phyloP scores from a whole-genome alignment of 179 eudicot species.

The Silene coronaria region DNA sequence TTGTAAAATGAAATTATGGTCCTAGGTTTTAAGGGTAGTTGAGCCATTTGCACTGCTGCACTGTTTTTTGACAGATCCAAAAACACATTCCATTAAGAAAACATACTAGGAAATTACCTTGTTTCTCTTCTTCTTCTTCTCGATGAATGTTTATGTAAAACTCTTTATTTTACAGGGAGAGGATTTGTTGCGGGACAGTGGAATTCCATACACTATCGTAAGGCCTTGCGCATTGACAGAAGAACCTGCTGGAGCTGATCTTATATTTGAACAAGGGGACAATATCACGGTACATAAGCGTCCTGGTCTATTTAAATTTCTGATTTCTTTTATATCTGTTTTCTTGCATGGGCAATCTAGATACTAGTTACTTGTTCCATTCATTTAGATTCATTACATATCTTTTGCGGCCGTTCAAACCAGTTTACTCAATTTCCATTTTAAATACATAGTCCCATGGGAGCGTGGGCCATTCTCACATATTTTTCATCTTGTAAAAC shows the following conservation, averaged over 20 bases:
- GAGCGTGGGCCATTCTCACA: no score
- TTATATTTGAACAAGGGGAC: constrained; percentile 93
- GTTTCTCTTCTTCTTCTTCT: constrained; percentile 6
- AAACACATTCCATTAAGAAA: neutral
- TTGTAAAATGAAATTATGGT: no score
- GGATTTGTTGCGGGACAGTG: constrained; percentile 82
- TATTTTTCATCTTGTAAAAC: no score
- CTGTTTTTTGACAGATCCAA: neutral
- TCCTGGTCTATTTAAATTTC: neutral
- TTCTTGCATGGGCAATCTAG: neutral
- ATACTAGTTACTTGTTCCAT: neutral
- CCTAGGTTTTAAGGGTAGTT: no score
- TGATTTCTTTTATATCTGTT: neutral
- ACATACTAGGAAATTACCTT: neutral
- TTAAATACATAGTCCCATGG: no score
- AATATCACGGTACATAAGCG: constrained; percentile 62
- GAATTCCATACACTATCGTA: constrained; percentile 77
- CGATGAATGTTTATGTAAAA: neutral
- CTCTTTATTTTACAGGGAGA: constrained; percentile 56
- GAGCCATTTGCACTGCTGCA: no score
- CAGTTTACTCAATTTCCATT: no score
- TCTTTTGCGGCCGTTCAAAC: neutral
- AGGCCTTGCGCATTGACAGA: constrained; percentile 96
- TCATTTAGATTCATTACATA: no score
- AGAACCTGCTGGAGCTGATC: constrained; percentile 98